Conservation (phyloP, 768 basidiomycete species). For the Filobasidium floriforme region DNA sequence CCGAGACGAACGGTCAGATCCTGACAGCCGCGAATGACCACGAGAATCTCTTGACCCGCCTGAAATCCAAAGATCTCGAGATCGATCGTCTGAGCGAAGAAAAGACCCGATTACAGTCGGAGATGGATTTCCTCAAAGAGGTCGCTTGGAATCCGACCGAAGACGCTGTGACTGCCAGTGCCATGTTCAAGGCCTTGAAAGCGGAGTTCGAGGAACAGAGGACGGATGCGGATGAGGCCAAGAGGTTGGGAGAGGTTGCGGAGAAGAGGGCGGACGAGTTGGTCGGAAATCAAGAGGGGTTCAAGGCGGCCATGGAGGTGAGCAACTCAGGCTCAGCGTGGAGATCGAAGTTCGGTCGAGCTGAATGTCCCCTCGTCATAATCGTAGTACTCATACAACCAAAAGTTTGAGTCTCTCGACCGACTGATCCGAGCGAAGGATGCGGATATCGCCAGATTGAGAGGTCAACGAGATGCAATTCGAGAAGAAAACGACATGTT, state of each 20-base stretch:
- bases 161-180: conserved; percentile 4
- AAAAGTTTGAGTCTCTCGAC: conserved; percentile 3
- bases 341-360: no score
- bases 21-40: conserved; percentile 5
- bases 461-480: conserved; percentile 51
- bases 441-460: conserved; percentile 44
- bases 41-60: not conserved
- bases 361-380: no score
- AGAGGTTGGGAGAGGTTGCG: not conserved
- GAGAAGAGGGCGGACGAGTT: conserved; percentile 8
- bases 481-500: conserved; percentile 57
- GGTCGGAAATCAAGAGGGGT: conserved; percentile 5
- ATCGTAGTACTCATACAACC: conserved; percentile 3
- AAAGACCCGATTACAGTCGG: not conserved
- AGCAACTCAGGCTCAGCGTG: no score
- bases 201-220: conserved; percentile 8
- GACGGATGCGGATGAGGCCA: conserved; percentile 1
- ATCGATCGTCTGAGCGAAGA: conserved; percentile 7
- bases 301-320: conserved; percentile 6
- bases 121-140: conserved; percentile 7
- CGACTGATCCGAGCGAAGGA: conserved; percentile 37
- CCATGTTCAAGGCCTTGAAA: conserved; percentile 1
- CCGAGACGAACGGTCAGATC: conserved; percentile 9
- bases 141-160: conserved; percentile 9
- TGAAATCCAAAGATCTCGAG: not conserved